Conservation (phyloP, 2,329 filamentous ascomycete species). For the Paracamarosporium sp. region DNA sequence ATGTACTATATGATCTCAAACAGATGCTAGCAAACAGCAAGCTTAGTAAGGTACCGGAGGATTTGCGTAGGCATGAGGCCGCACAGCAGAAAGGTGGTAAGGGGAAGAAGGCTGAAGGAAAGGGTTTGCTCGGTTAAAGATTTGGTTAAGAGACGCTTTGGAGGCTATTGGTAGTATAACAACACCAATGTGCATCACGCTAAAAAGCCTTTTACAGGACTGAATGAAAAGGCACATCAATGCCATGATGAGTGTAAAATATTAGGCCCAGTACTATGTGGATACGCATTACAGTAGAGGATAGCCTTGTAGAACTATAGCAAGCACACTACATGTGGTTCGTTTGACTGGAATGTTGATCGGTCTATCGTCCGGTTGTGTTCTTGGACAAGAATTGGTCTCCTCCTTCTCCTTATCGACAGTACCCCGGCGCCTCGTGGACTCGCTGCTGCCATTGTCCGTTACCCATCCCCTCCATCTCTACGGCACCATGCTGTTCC, state of each 20-base stretch:
- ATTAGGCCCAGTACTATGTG: too few relatives aligned
- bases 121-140: constrained; percentile 1
- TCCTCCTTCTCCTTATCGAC: not conserved
- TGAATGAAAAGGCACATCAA: not conserved
- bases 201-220: not conserved
- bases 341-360: too few relatives aligned
- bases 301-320: too few relatives aligned
- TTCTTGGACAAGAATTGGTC: too few relatives aligned
- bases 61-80: constrained; percentile 84
- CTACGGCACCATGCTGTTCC: constrained; percentile 10
- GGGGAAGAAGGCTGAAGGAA: constrained; percentile 11
- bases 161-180: not conserved
- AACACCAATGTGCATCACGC: not conserved
- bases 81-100: constrained; percentile 75
- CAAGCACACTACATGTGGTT: too few relatives aligned
- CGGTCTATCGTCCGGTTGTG: too few relatives aligned
- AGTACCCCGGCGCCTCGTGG: not conserved
- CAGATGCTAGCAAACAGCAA: constrained; percentile 93
- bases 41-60: constrained; percentile 89
- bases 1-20: constrained; percentile 92
- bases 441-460: not conserved
- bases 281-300: too few relatives aligned
- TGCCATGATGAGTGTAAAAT: not conserved
- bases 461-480: constrained; percentile 8
- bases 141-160: not conserved